Evolutionary conservation across 1,139 yeast genomes (phyloP).

Genomic region (Hyphopichia khmerensis): DNA sequence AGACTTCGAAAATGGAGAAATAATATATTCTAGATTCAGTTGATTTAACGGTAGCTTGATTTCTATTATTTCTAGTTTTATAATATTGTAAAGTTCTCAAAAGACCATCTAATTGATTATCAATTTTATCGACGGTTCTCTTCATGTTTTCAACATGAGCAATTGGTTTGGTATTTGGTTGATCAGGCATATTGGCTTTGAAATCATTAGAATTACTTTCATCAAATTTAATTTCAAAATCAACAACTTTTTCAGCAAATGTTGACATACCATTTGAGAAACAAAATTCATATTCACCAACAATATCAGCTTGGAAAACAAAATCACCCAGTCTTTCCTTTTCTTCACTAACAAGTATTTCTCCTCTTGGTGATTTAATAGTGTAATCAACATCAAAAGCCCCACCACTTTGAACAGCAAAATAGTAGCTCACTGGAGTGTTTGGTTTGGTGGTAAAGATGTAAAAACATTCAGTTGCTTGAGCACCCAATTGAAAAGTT

Average conservation of each 20-base stretch:
- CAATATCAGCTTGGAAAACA: constrained; percentile 61
- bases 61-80: constrained; percentile 89
- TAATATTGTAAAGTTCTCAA: constrained; percentile 73
- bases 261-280: constrained; percentile 86
- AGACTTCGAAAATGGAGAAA: constrained; percentile 79
- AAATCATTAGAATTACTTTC: constrained; percentile 43
- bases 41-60: constrained; percentile 86
- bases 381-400: constrained; percentile 80
- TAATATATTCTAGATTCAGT: constrained; percentile 85
- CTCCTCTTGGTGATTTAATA: constrained; percentile 67
- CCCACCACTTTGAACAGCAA: constrained; percentile 92
- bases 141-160: constrained; percentile 64
- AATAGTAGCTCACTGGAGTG: constrained; percentile 74
- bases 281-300: constrained; percentile 92
- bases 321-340: constrained; percentile 87
- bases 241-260: constrained; percentile 83
- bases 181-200: constrained; percentile 66
- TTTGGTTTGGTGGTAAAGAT: constrained; percentile 65
- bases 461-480: constrained; percentile 75
- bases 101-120: constrained; percentile 63
- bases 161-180: constrained; percentile 56
- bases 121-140: constrained; percentile 59
- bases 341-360: constrained; percentile 54
- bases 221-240: constrained; percentile 73
- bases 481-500: constrained; percentile 77